Evolutionary conservation across 805 yeast genomes (phyloP), one percentile per base, ranked within the genome.

Genomic region (Yarrowia sp.): DNA sequence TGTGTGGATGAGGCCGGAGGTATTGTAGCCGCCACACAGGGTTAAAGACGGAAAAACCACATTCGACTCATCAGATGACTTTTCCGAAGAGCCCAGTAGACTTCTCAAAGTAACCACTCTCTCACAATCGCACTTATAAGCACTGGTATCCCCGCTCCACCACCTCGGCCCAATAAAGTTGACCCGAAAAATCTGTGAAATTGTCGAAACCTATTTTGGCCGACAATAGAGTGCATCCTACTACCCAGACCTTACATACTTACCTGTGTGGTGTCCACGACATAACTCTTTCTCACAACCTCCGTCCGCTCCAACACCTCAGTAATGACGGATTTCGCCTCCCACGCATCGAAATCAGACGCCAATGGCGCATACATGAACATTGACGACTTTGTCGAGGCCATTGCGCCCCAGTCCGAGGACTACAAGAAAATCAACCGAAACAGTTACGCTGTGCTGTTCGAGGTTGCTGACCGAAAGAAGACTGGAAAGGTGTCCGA

Each of bases 391-490:
- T 82, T 82, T 65, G 72, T 80, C 26, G 67, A 74, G 40, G 78
- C 83, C 24, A 71, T 82, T 44, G 81, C 81, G 3, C 81, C 81
- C 35, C 73, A 76, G 12, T 67, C 74, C 59, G 79, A 79, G 69
- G 82, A 82, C 71, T 80, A 83, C 69, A 81, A 81, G 68, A 80
- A 80, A 68, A 80, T 86, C 62, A 81, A 85, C 16, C 77, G 83
- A 12, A 80, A 85, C 68, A 81, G 88, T 4, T 85, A 84, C 74
- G 89, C 88, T 6, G 81, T 92, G 67, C 84, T 93, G 56, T 93
- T 89, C 73, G 79, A 88, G 65, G 85, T 91, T 28, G 90, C 96
- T 16, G 98, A 93, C 76, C 83, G 83, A 66, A 80, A 81, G 41
- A 79, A 81, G 65, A 83, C 84, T 68, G 98, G 97, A 8, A 85